Percentiles rank a stretch among this genome's conserved stretches.
Conservation (phyloP, 2,329 filamentous ascomycete genomes). For the Elsinoe batatas region DNA sequence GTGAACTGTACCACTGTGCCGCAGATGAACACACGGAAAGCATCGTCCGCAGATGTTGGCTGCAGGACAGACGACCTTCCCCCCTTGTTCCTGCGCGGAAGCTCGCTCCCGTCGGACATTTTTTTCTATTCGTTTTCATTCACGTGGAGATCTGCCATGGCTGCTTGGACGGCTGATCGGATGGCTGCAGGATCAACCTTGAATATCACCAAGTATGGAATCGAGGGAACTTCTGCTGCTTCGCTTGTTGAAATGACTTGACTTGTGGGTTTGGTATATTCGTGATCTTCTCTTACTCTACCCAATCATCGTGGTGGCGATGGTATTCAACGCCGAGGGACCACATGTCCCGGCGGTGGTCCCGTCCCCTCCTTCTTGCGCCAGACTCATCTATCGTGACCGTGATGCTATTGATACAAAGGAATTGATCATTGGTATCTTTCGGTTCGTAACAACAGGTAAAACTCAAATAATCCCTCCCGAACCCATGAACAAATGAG, state of each 20-base stretch:
- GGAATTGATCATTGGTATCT: constrained; percentile 12
- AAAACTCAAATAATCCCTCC: neutral
- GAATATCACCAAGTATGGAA: neutral
- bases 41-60: neutral
- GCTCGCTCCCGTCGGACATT: constrained; percentile 1
- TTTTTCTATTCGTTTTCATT: neutral
- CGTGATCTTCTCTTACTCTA: neutral
- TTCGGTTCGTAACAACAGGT: constrained; percentile 4
- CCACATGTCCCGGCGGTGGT: neutral
- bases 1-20: neutral
- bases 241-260: neutral
- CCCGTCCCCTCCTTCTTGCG: neutral
- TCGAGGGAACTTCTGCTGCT: neutral
- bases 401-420: constrained; percentile 11
- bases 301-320: neutral
- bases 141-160: constrained; percentile 7
- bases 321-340: neutral
- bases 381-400: constrained; percentile 4
- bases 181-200: neutral
- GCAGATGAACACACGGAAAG: neutral
- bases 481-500: neutral
- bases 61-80: neutral
- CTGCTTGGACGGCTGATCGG: neutral
- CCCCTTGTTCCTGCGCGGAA: neutral
- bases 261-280: neutral